Evolutionary conservation across 2,329 filamentous ascomycete species (phyloP), one percentile per base, ranked within the genome.

Genomic region (Ilyonectria robusta): DNA sequence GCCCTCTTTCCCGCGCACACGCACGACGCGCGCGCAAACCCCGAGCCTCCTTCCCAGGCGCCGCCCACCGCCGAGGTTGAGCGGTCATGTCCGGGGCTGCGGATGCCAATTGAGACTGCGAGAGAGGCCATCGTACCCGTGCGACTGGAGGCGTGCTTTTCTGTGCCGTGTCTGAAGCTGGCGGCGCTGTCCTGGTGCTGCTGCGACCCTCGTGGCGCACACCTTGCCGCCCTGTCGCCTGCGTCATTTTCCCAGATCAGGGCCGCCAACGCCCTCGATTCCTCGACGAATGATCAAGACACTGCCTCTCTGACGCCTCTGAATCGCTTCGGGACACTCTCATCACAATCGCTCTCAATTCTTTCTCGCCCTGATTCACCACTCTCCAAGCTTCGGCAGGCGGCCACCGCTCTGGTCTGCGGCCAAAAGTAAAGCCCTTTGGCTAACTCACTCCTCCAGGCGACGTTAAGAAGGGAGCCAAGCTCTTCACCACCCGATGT

Each of bases 401-500:
- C 40, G 40, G 15, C 17, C 15, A n/a, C 17, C 37, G 46, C 46
- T 51, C 21, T 19, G 35, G 26, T 26, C 11, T 46, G 42, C 48
- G 42, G 26, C 13, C 21, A 17, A 40, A 48, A 26, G 46, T 58
- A 6, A 9, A 53, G 9, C 4, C 19, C 31, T 26, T 57, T 37
- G 47, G 66, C 81, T 83, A 74, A 83, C 56, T 70, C 54, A 33
- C 26, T 33, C n/a, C 61, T 70, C 37, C 58, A 97, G 95, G 94
- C 89, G 94, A 98, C 85, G 80, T 88, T 81, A 94, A 95, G 89
- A 98, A 98, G 93, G 95, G 95, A 90, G 95, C 94, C 85, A 93
- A 92, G 89, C 94, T 98, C 83, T 98, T 98, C 94, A 97, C 98
- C 91, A 98, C 95, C 77, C 92, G 96, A 84, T 99, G 96, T 88